Base-by-base conservation (phyloP, 805 yeast species). In the Kluyveromyces lactis region DNA sequence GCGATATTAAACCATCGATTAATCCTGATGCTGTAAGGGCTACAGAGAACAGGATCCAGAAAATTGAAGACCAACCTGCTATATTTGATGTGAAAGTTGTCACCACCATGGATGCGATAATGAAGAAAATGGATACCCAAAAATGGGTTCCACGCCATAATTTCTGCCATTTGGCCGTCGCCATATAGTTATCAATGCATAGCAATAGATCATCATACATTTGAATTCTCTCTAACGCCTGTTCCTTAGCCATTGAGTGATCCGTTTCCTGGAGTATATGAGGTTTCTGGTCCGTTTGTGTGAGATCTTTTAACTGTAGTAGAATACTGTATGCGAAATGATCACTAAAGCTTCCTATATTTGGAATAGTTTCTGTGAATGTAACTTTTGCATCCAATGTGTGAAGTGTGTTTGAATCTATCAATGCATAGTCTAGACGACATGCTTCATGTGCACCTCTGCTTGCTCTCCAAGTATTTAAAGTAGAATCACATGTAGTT, bases 351-450 rank as follows among this genome's bases (percentile, higher is more conserved):
- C 95, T 82, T 19, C 94, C 86, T 1, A 84, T 67, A 1, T 64
- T 69, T 0, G 83, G 81, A 7, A 85, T 63, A 17, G 58, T 53
- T 33, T 85, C 95, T 1, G 86, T 79, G 53, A 92, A 89, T 21
- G 69, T 71, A 2, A 87, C 96, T 5, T 68, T 59, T 0, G 94
- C 87, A n/a, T 67, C 68, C 1, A 72, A 43, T 0, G 86, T 81
- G 2, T 49, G 56, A 17, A 87, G 62, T 35, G 64, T 64, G 0
- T 59, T 47, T 0, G 75, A 60, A 55, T 85, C 95, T 36, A 83
- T 75, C 44, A 92, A 70, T 0, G 95, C 94, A 56, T 90, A 92
- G 55, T 92, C 98, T 36, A 92, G 67, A 31, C 98, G 68, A 51
- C 90, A 81, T 1, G 97, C 97, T 45, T 85, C 87, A 38, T 72